phyloP scores from a whole-genome alignment of 2,329 filamentous ascomycete species.

The Fusarium sp. region DNA sequence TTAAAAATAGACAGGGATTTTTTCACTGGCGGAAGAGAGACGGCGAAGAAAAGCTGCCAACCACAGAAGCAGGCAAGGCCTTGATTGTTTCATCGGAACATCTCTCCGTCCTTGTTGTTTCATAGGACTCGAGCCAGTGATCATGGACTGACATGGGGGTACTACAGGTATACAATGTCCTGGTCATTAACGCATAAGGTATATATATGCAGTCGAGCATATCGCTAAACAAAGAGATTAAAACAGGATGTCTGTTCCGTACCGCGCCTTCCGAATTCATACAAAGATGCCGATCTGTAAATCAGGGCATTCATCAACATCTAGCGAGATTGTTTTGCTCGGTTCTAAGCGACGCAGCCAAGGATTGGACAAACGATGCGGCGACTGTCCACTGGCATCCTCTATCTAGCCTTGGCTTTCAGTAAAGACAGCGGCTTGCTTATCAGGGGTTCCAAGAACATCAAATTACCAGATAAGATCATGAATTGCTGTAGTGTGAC shows the following conservation, averaged over 20 bases:
- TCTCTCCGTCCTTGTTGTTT: constrained; percentile 24
- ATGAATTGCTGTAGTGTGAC: neutral
- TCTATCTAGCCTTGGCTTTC: neutral
- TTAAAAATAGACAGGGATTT: neutral
- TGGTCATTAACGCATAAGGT: constrained; percentile 7
- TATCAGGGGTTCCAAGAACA: neutral
- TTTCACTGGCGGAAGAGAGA: neutral
- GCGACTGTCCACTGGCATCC: neutral
- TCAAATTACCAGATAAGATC: too few species aligned
- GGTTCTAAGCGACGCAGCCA: neutral
- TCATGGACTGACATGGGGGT: neutral
- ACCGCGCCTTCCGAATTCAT: constrained; percentile 1
- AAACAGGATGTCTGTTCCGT: constrained; percentile 17
- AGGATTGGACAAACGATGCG: neutral
- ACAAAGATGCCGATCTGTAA: neutral
- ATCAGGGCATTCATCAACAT: neutral
- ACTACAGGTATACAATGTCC: neutral
- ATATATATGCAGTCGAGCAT: neutral
- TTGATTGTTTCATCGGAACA: constrained; percentile 12
- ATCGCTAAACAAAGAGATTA: constrained; percentile 25
- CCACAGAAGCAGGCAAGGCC: neutral
- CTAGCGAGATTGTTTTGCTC: neutral
- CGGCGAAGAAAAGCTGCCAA: neutral
- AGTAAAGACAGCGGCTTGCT: neutral
- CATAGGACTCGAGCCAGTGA: neutral